Percentiles rank a stretch among this genome's conserved stretches.
These are phyloP conservation scores for Sporisorium reilianum DNA, from an alignment of 1,284 basidiomycete species.

Conservation along the genomic window DNA sequence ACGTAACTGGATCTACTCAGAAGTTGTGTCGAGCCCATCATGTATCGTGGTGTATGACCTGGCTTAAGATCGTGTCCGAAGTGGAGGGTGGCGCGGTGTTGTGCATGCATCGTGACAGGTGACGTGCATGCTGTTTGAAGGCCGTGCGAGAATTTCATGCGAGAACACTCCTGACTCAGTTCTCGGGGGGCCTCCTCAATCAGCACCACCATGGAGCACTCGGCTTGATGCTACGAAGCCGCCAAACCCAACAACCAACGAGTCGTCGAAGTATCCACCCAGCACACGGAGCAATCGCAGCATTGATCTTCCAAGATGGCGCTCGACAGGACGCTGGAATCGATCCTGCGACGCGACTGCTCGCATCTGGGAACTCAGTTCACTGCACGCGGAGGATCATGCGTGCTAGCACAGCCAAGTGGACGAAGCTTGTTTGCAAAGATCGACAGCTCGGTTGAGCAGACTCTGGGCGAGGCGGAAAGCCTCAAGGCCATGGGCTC, in stretches of 20 bases:
- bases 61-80: too few relatives aligned
- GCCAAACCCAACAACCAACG: neutral
- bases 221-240: neutral
- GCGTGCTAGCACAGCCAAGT: conserved; percentile 32
- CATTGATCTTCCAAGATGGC: conserved; percentile 7
- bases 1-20: too few relatives aligned
- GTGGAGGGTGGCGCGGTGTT: too few relatives aligned
- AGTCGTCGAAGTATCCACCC: neutral
- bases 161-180: neutral
- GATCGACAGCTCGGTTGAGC: conserved; percentile 29
- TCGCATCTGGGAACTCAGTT: conserved; percentile 32
- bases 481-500: conserved; percentile 30
- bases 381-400: conserved; percentile 17
- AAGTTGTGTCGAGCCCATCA: too few relatives aligned
- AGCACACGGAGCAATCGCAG: too few relatives aligned
- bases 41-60: too few relatives aligned
- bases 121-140: conserved; percentile 5
- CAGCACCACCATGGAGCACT: neutral
- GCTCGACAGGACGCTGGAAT: conserved; percentile 35
- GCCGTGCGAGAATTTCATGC: conserved; percentile 1
- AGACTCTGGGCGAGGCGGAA: conserved; percentile 38
- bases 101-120: conserved; percentile 2
- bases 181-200: neutral
- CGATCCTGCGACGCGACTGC: conserved; percentile 29
- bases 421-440: conserved; percentile 31